Percentiles rank a stretch among this genome's conserved stretches.
These are phyloP conservation scores for Pythium monospermum DNA, from an alignment of 352 stramenopile genomes.

Conservation along the genomic window DNA sequence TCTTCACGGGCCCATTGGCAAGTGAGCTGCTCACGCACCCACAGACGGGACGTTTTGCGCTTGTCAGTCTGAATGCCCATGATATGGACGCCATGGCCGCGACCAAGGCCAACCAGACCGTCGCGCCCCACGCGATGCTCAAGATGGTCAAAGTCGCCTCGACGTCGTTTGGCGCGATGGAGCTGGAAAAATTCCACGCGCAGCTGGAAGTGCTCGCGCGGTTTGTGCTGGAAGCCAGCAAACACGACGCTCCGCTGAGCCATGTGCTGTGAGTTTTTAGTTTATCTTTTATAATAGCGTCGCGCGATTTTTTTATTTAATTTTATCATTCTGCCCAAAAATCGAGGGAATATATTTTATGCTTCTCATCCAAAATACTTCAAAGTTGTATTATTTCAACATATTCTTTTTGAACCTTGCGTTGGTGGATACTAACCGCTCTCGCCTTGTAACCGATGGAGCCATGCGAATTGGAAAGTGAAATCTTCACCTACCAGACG, in stretches of 20 bases:
- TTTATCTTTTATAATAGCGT: not conserved
- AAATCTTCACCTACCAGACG: conserved; percentile 3
- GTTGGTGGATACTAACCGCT: not conserved
- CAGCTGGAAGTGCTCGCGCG: conserved; percentile 27
- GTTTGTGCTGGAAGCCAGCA: conserved; percentile 26
- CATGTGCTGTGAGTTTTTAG: conserved; percentile 16
- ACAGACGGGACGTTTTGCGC: conserved; percentile 12
- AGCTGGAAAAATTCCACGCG: conserved; percentile 29
- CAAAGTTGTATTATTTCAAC: not conserved
- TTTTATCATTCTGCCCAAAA: not conserved
- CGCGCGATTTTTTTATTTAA: not conserved
- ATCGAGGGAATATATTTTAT: no score
- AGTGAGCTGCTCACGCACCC: conserved; percentile 12
- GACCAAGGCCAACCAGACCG: conserved; percentile 5
- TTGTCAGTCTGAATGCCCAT: conserved; percentile 12
- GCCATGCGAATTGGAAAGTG: conserved; percentile 14
- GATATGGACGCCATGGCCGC: conserved; percentile 18
- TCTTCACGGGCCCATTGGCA: conserved; percentile 13
- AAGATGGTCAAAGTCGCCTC: conserved; percentile 17
- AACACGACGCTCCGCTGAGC: conserved; percentile 20
- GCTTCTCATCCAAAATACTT: no score
- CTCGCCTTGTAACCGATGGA: not conserved
- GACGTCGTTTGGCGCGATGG: conserved; percentile 11
- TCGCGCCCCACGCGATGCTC: conserved; percentile 15
- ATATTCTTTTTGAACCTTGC: not conserved